Evolutionary conservation across 805 yeast genomes (phyloP).

Genomic region (Teunomyces panamensis): DNA sequence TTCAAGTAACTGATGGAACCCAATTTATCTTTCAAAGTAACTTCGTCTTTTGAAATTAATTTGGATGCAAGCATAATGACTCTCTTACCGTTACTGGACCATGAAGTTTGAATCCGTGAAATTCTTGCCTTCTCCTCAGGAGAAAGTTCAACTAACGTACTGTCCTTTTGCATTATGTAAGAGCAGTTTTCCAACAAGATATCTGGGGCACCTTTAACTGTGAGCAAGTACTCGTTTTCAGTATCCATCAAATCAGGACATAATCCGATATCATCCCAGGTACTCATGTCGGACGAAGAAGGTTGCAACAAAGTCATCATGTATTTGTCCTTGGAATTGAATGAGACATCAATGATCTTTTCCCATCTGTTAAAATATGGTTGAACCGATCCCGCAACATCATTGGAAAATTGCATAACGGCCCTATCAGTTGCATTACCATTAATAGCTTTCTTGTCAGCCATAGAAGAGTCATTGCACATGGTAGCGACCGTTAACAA

Average conservation of each 20-base stretch:
- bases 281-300: constrained; percentile 2
- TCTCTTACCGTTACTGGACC: constrained; percentile 39
- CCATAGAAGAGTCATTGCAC: constrained; percentile 35
- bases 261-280: constrained; percentile 12
- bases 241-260: constrained; percentile 6
- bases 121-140: constrained; percentile 14
- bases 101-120: constrained; percentile 24
- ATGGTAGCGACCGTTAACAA: constrained; percentile 23
- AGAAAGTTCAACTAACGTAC: constrained; percentile 16
- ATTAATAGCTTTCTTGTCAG: constrained; percentile 19
- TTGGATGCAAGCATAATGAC: constrained; percentile 29
- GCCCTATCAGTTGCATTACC: constrained; percentile 54
- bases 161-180: constrained; percentile 12
- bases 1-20: constrained; percentile 13
- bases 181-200: constrained; percentile 32
- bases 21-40: constrained; percentile 10
- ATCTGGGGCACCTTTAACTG: constrained; percentile 49
- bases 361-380: constrained; percentile 16
- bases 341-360: constrained; percentile 30
- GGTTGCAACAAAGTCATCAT: constrained; percentile 34
- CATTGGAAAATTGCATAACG: constrained; percentile 32
- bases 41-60: constrained; percentile 13
- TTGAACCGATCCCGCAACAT: constrained; percentile 9
- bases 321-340: constrained; percentile 47
- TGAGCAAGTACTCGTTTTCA: constrained; percentile 16